phyloP scores from a whole-genome alignment of 1,139 yeast genomes.

The Kodamaea alishanica region DNA sequence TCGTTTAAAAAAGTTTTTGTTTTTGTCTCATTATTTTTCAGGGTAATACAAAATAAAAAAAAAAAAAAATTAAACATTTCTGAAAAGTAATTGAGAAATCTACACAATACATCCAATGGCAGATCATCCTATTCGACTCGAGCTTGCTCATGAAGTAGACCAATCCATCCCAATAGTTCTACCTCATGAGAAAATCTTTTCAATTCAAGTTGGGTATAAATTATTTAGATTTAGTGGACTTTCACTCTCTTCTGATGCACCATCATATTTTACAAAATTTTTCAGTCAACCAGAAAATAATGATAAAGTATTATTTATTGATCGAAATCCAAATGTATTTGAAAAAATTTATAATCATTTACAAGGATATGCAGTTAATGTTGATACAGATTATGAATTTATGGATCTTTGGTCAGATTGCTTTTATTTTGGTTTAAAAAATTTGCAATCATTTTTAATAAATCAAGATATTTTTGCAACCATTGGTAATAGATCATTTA shows the following conservation, averaged over 20 bases:
- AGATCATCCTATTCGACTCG: conserved; percentile 13
- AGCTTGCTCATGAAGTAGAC: conserved; percentile 31
- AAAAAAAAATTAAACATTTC: too few species aligned
- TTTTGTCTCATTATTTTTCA: too few species aligned
- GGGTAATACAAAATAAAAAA: too few species aligned
- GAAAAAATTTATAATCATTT: conserved; percentile 64
- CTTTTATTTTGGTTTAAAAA: conserved; percentile 61
- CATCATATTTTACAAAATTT: conserved; percentile 56
- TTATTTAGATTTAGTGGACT: conserved; percentile 69
- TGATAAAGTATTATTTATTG: conserved; percentile 59
- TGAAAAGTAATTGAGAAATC: too few species aligned
- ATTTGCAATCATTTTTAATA: conserved; percentile 48
- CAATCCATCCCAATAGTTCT: conserved; percentile 55
- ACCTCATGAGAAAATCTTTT: conserved; percentile 64
- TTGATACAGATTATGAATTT: conserved; percentile 57
- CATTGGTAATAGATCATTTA: conserved; percentile 60
- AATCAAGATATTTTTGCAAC: conserved; percentile 56
- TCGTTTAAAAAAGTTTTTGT: too few species aligned
- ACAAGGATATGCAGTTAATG: conserved; percentile 69
- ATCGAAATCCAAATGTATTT: conserved; percentile 71
- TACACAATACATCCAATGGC: too few species aligned
- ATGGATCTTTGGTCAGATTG: conserved; percentile 71
- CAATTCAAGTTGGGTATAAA: conserved; percentile 69
- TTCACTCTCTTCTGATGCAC: conserved; percentile 76
- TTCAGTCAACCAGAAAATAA: conserved; percentile 35